A percentile compares a stretch with the other conserved stretches of the same genome.
phyloP scores from a whole-genome alignment of 2,329 filamentous ascomycete species.

The Zasmidium angulare region DNA sequence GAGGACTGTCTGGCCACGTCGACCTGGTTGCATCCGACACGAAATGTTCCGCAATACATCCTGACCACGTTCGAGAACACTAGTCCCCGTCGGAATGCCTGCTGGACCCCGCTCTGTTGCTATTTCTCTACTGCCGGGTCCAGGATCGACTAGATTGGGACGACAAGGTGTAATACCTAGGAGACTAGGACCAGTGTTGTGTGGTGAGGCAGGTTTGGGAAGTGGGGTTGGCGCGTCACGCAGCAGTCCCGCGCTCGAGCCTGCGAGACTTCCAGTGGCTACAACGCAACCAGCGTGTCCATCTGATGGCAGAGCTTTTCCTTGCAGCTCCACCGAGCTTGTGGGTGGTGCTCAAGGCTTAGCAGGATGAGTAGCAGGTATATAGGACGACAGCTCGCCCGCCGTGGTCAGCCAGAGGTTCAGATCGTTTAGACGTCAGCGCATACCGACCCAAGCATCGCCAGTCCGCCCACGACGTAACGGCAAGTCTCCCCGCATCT shows the following conservation, averaged over 20 bases:
- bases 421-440: background rate
- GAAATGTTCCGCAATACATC: constrained; percentile 24
- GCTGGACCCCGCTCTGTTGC: constrained; percentile 8
- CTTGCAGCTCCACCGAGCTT: background rate
- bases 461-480: background rate
- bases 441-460: too few species aligned
- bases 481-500: constrained; percentile 7
- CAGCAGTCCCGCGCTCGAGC: background rate
- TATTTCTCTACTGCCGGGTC: background rate
- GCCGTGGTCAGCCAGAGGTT: background rate
- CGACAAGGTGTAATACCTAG: too few species aligned
- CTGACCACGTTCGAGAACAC: constrained; percentile 1
- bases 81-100: too few species aligned
- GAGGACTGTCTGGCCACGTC: background rate
- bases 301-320: constrained; percentile 1
- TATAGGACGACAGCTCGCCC: constrained; percentile 3
- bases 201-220: background rate
- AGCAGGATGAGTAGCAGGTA: background rate
- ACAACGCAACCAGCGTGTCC: background rate
- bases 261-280: background rate
- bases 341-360: background rate
- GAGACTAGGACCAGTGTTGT: too few species aligned
- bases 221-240: constrained; percentile 1
- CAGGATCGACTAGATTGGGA: constrained; percentile 1
- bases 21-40: background rate